Conservation (phyloP, 1,284 basidiomycete genomes). For the Heterobasidion parviporum region DNA sequence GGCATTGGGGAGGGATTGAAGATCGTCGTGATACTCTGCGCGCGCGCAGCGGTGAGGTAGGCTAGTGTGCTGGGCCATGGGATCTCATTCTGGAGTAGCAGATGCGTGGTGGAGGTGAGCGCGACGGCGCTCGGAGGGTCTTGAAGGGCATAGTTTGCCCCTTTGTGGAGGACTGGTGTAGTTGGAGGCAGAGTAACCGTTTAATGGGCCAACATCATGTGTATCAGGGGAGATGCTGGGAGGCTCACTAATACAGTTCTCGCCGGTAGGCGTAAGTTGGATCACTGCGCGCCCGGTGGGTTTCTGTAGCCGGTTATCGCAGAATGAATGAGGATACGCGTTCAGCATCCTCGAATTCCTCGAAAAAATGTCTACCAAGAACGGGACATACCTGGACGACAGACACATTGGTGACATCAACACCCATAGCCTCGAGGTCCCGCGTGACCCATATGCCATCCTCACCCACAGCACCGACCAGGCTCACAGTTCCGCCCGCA, state of each 20-base stretch:
- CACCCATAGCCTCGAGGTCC: slow-evolving; percentile 27
- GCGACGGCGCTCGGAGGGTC: slow-evolving; percentile 12
- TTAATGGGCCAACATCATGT: no score
- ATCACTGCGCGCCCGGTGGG: slow-evolving; percentile 50
- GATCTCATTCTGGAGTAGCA: slow-evolving; percentile 55
- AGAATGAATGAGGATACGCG: neutral
- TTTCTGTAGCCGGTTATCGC: slow-evolving; percentile 21
- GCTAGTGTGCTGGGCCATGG: slow-evolving; percentile 30
- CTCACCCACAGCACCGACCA: slow-evolving; percentile 38
- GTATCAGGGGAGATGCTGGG: neutral
- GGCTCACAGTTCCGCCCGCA: slow-evolving; percentile 34
- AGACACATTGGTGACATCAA: slow-evolving; percentile 29
- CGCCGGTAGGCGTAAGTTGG: slow-evolving; percentile 43
- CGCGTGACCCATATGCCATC: slow-evolving; percentile 41
- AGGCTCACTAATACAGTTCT: slow-evolving; percentile 47
- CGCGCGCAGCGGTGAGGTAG: slow-evolving; percentile 21
- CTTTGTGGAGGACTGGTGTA: slow-evolving; percentile 41
- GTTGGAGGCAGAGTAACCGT: no score
- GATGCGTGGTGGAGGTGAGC: slow-evolving; percentile 27
- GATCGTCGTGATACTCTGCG: slow-evolving; percentile 22
- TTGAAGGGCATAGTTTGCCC: slow-evolving; percentile 39
- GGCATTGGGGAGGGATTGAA: slow-evolving; percentile 54
- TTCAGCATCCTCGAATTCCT: neutral
- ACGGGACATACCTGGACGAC: slow-evolving; percentile 28
- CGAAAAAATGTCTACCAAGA: neutral